Percentiles rank a stretch among this genome's conserved stretches.
These are phyloP conservation scores for Penicillium taxi DNA, from an alignment of 495 filamentous ascomycete species.

Conservation along the genomic window DNA sequence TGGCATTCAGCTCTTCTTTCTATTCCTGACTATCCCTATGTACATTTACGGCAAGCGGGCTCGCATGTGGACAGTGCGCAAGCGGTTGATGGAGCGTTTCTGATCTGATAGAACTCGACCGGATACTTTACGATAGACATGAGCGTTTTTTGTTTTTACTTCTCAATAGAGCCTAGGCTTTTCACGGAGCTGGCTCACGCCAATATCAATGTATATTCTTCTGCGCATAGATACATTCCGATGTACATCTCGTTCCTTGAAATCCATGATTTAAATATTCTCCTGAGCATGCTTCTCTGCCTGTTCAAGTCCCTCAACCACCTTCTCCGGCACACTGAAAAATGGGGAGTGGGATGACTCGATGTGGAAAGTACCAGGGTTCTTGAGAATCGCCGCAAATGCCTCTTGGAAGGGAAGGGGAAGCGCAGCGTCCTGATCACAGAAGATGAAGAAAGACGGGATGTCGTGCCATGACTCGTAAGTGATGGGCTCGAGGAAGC, in stretches of 20 bases:
- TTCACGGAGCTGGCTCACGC: too few relatives aligned
- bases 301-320: constrained; percentile 11
- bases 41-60: constrained; percentile 92
- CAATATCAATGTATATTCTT: too few relatives aligned
- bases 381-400: constrained; percentile 11
- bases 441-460: constrained; percentile 41
- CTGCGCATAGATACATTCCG: too few relatives aligned
- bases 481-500: constrained; percentile 18
- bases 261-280: constrained; percentile 2
- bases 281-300: constrained; percentile 6
- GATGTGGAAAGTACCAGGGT: constrained; percentile 6
- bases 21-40: constrained; percentile 79
- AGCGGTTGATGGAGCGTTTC: constrained; percentile 84
- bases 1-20: constrained; percentile 71
- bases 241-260: too few relatives aligned
- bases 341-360: constrained; percentile 16
- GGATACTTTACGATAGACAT: not conserved
- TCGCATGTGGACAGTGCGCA: constrained; percentile 93
- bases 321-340: constrained; percentile 17
- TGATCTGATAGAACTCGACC: constrained; percentile 25
- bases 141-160: too few relatives aligned
- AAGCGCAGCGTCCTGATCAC: constrained; percentile 35
- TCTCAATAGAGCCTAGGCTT: too few relatives aligned
- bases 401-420: constrained; percentile 27
- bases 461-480: constrained; percentile 40